phyloP scores from a whole-genome alignment of 257 asterid species.

The Solanum lycopersicoides region DNA sequence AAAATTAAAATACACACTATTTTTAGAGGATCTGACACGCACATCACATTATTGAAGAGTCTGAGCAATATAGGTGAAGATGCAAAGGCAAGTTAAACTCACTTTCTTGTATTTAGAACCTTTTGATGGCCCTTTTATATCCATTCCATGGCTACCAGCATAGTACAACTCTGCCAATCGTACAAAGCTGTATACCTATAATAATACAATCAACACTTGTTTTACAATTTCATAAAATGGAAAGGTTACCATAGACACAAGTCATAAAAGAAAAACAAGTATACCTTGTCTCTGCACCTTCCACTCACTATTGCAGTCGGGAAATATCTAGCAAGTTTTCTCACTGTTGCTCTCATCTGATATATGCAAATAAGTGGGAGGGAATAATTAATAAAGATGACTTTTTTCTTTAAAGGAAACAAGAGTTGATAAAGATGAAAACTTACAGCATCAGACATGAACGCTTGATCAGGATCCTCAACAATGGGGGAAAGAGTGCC shows the following conservation, averaged over 20 bases:
- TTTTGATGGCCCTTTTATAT: conserved; percentile 94
- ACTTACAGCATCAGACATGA: conserved; percentile 72
- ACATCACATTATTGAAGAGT: neutral
- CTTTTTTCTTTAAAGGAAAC: neutral
- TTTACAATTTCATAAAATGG: neutral
- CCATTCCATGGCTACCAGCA: conserved; percentile 99
- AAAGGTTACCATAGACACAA: neutral
- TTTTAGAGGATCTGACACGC: neutral
- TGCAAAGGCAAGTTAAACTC: conserved; percentile 2
- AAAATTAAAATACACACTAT: neutral
- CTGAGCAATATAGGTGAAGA: neutral
- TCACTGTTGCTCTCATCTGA: conserved; percentile 83
- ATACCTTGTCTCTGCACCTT: conserved; percentile 81
- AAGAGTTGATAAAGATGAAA: neutral
- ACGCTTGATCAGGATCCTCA: conserved; percentile 90
- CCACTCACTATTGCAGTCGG: conserved; percentile 92
- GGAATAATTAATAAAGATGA: neutral
- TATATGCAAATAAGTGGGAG: neutral
- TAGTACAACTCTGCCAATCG: conserved; percentile 88
- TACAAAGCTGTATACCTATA: conserved; percentile 74
- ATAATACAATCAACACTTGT: neutral
- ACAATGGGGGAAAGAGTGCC: conserved; percentile 97
- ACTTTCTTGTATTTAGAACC: conserved; percentile 65
- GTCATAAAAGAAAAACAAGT: neutral
- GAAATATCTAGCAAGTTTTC: conserved; percentile 53